phyloP scores from a whole-genome alignment of 2,329 filamentous ascomycete species.

The Talaromyces marneffei region DNA sequence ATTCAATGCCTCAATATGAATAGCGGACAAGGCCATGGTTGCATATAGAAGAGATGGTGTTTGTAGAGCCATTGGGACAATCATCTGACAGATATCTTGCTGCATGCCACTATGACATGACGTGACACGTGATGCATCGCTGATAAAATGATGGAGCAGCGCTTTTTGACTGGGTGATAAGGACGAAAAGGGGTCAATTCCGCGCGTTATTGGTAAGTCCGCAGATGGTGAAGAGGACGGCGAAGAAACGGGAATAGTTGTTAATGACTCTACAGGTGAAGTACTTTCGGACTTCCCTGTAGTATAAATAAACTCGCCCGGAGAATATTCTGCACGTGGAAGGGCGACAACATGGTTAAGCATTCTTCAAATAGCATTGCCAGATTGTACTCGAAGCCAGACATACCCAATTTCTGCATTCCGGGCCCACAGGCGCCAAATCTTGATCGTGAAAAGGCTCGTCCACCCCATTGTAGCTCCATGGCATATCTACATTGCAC shows the following conservation, averaged over 20 bases:
- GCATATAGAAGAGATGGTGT: conserved; percentile 40
- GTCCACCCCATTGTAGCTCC: conserved; percentile 39
- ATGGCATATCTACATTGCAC: conserved; percentile 37
- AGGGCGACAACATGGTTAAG: background rate
- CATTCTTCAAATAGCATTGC: background rate
- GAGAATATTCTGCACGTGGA: conserved; percentile 30
- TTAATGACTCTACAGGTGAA: background rate
- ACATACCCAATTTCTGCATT: conserved; percentile 33
- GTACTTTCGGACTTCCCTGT: conserved; percentile 20
- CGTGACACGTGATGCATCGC: conserved; percentile 38
- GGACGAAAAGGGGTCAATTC: conserved; percentile 34
- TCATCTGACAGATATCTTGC: conserved; percentile 37
- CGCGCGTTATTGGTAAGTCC: conserved; percentile 22
- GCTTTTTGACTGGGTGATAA: conserved; percentile 32
- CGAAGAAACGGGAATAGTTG: conserved; percentile 6
- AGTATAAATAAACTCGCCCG: conserved; percentile 38
- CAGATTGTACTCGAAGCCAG: background rate
- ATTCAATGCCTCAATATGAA: conserved; percentile 36
- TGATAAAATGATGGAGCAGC: conserved; percentile 38
- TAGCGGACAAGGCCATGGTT: conserved; percentile 39
- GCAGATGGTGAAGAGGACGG: conserved; percentile 16
- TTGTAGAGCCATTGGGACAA: conserved; percentile 41
- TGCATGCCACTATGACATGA: conserved; percentile 39
- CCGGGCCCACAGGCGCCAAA: conserved; percentile 32
- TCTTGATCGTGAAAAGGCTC: conserved; percentile 37